Conservation (phyloP, 768 basidiomycete genomes). For the Boletus tomentosulus region DNA sequence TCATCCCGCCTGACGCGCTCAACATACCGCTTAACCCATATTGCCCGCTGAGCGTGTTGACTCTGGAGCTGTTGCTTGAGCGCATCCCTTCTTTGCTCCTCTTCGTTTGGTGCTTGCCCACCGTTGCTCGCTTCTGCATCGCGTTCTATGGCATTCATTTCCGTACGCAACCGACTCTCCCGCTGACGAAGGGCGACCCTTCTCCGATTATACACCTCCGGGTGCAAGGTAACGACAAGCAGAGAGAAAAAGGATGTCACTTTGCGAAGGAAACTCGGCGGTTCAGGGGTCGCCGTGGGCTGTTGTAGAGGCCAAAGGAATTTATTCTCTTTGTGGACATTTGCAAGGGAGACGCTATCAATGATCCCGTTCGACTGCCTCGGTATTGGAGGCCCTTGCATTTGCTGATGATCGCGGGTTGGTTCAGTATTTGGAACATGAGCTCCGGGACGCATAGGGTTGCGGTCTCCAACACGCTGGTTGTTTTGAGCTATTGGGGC, state of each 20-base stretch:
- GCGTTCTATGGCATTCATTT: slow-evolving; percentile 43
- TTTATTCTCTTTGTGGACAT: slow-evolving; percentile 53
- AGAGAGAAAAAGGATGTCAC: slow-evolving; percentile 50
- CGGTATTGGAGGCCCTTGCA: slow-evolving; percentile 27
- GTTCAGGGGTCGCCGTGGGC: slow-evolving; percentile 19
- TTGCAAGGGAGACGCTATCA: slow-evolving; percentile 52
- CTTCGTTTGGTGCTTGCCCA: slow-evolving; percentile 31
- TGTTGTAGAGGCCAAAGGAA: slow-evolving; percentile 37
- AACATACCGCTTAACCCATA: slow-evolving; percentile 64
- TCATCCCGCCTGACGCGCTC: slow-evolving; percentile 59
- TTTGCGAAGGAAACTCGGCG: slow-evolving; percentile 51
- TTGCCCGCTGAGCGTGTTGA: slow-evolving; percentile 49
- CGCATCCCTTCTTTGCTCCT: slow-evolving; percentile 23
- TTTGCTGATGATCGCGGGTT: slow-evolving; percentile 15
- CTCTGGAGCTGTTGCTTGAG: slow-evolving; percentile 42
- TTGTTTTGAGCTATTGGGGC: slow-evolving; percentile 17
- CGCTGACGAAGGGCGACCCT: slow-evolving; percentile 52
- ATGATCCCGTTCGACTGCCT: slow-evolving; percentile 36
- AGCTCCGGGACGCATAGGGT: slow-evolving; percentile 13
- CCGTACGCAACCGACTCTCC: slow-evolving; percentile 65
- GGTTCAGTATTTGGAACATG: slow-evolving; percentile 15
- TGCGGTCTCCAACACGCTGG: slow-evolving; percentile 11
- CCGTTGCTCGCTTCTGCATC: slow-evolving; percentile 26
- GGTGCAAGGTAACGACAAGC: slow-evolving; percentile 60
- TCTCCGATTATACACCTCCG: slow-evolving; percentile 71